Conservation (phyloP, 768 basidiomycete species). For the Leccinum pellstonianum region DNA sequence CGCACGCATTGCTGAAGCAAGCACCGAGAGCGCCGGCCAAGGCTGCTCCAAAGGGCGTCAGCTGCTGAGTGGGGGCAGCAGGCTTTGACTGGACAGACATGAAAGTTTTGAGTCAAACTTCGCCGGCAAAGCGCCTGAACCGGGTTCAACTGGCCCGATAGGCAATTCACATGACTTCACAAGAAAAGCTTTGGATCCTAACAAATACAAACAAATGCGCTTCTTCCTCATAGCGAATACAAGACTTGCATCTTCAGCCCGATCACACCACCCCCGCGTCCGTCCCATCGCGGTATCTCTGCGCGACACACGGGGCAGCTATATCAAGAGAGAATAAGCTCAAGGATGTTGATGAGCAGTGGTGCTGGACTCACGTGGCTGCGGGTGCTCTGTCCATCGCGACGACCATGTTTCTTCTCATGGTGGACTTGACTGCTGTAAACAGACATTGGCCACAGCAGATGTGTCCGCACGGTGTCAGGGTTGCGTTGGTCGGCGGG, state of each 20-base stretch:
- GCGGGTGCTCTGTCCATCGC: conserved; percentile 32
- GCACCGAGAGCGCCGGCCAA: conserved; percentile 92
- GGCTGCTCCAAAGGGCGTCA: conserved; percentile 88
- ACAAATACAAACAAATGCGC: conserved; percentile 19
- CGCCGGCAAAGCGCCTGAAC: not conserved
- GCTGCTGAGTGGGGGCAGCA: conserved; percentile 55
- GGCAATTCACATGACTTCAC: conserved; percentile 14
- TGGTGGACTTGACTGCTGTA: conserved; percentile 62
- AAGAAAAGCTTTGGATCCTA: conserved; percentile 14
- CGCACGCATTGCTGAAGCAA: conserved; percentile 91
- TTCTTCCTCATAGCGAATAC: conserved; percentile 23
- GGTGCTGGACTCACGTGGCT: conserved; percentile 38
- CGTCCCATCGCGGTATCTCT: conserved; percentile 66
- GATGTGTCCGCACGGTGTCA: conserved; percentile 81
- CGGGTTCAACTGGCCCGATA: not conserved
- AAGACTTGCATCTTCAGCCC: conserved; percentile 47
- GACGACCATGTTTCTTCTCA: conserved; percentile 44
- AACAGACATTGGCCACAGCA: conserved; percentile 78
- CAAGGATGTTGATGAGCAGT: not conserved
- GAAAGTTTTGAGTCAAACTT: not conserved
- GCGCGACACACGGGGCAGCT: conserved; percentile 76
- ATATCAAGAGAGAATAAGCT: not conserved
- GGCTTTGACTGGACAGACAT: conserved; percentile 46
- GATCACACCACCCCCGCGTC: conserved; percentile 64
- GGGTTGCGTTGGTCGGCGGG: conserved; percentile 68